Conservation (phyloP, 169 alveolate genomes). For the Theileria luwenshuni region DNA sequence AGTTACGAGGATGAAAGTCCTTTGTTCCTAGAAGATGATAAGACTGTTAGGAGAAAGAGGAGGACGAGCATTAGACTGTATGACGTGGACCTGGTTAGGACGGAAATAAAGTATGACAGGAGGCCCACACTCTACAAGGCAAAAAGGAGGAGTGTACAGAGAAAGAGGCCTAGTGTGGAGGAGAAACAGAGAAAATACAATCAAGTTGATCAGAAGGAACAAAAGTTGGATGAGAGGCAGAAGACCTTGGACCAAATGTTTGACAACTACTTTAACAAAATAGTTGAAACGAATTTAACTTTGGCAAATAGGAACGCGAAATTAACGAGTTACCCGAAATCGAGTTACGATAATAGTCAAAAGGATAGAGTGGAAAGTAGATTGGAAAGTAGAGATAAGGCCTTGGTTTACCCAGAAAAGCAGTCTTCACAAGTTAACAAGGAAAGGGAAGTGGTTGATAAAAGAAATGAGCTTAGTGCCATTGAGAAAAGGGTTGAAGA, state of each 20-base stretch:
- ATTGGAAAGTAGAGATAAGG: no score
- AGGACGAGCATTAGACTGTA: conserved; percentile 7
- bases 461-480: not conserved
- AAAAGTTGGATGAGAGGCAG: not conserved
- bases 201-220: not conserved
- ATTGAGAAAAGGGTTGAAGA: not conserved
- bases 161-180: not conserved
- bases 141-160: not conserved
- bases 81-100: conserved; percentile 12
- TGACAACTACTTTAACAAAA: conserved; percentile 1
- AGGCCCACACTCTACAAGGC: not conserved
- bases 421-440: no score
- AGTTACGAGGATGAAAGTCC: not conserved
- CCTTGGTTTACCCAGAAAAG: not conserved
- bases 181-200: not conserved
- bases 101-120: conserved; percentile 12
- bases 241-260: conserved; percentile 6
- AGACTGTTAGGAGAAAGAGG: not conserved
- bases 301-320: not conserved
- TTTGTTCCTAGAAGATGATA: conserved; percentile 5
- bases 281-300: not conserved
- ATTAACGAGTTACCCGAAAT: not conserved
- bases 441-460: not conserved
- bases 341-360: not conserved
- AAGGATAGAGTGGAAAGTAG: not conserved